A percentile compares a stretch with the other conserved stretches of the same genome.
These are phyloP conservation scores for Neltuma alba DNA, from an alignment of 306 rosid genomes.

Conservation along the genomic window DNA sequence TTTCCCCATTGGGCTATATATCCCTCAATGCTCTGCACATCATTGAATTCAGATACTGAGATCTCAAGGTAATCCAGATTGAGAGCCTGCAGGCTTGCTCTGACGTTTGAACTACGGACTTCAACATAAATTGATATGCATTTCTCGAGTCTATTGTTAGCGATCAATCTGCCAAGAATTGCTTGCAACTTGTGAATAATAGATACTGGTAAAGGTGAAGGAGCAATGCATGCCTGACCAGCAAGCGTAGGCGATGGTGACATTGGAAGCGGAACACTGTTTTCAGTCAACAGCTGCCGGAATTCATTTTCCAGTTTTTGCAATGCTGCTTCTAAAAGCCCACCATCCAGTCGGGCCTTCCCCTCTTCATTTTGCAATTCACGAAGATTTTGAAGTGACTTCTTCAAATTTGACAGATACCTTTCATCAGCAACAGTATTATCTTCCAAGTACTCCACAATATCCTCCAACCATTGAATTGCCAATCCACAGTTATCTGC, in stretches of 20 bases:
- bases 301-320: conserved; percentile 86
- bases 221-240: conserved; percentile 91
- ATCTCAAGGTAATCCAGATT: conserved; percentile 94
- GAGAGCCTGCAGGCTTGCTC: conserved; percentile 89
- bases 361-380: conserved; percentile 65
- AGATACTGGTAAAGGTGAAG: conserved; percentile 84
- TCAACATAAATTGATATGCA: conserved; percentile 84
- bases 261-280: conserved; percentile 91
- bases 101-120: conserved; percentile 82
- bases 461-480: conserved; percentile 96
- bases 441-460: conserved; percentile 93
- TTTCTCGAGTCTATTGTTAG: conserved; percentile 75
- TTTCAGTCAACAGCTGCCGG: conserved; percentile 68
- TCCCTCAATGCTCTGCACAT: conserved; percentile 89
- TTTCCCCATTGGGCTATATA: conserved; percentile 93
- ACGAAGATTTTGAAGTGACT: conserved; percentile 65
- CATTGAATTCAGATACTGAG: conserved; percentile 86
- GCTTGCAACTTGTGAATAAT: conserved; percentile 86
- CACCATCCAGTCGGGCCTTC: conserved; percentile 75
- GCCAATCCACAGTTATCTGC: conserved; percentile 96
- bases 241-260: conserved; percentile 38
- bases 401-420: conserved; percentile 74
- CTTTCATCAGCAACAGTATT: conserved; percentile 72
- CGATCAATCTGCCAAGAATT: conserved; percentile 73
- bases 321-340: conserved; percentile 84